These are phyloP conservation scores for Lepraria neglecta DNA, from an alignment of 495 filamentous ascomycete genomes.

Conservation along the genomic window DNA sequence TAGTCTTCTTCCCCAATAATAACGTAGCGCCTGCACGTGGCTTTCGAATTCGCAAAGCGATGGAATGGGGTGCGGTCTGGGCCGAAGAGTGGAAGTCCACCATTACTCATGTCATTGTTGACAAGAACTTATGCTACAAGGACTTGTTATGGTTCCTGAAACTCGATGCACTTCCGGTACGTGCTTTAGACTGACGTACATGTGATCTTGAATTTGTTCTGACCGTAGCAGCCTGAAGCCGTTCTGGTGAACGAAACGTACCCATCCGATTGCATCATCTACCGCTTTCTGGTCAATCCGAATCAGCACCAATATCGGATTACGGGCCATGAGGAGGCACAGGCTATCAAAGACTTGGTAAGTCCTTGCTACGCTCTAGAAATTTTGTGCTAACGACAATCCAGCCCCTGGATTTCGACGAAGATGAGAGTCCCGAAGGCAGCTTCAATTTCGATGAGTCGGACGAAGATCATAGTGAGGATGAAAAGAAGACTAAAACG, in stretches of 20 bases:
- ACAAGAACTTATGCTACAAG: constrained; percentile 57
- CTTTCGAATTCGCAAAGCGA: constrained; percentile 64
- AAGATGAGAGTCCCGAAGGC: constrained; percentile 14
- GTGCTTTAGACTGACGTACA: constrained; percentile 16
- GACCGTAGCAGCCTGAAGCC: constrained; percentile 40
- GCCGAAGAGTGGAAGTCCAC: constrained; percentile 44
- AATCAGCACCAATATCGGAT: constrained; percentile 56
- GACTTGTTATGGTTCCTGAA: constrained; percentile 60
- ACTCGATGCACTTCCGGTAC: constrained; percentile 42
- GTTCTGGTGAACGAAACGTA: constrained; percentile 71
- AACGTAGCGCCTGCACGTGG: constrained; percentile 60
- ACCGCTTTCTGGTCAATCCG: constrained; percentile 50
- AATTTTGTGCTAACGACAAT: not conserved
- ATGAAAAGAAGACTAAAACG: constrained; percentile 27
- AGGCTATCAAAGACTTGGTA: constrained; percentile 50
- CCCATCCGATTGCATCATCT: constrained; percentile 69
- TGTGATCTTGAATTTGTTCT: constrained; percentile 28
- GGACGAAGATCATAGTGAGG: constrained; percentile 43
- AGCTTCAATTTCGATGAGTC: constrained; percentile 33
- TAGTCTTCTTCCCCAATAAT: constrained; percentile 76
- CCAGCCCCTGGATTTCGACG: constrained; percentile 42
- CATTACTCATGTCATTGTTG: constrained; percentile 74
- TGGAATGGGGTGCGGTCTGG: constrained; percentile 70
- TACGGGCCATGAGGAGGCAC: constrained; percentile 42
- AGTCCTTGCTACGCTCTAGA: constrained; percentile 11